A percentile compares a stretch with the other conserved stretches of the same genome.
Evolutionary conservation across 2,329 filamentous ascomycete species (phyloP).

Genomic region (Diaporthe citri): DNA sequence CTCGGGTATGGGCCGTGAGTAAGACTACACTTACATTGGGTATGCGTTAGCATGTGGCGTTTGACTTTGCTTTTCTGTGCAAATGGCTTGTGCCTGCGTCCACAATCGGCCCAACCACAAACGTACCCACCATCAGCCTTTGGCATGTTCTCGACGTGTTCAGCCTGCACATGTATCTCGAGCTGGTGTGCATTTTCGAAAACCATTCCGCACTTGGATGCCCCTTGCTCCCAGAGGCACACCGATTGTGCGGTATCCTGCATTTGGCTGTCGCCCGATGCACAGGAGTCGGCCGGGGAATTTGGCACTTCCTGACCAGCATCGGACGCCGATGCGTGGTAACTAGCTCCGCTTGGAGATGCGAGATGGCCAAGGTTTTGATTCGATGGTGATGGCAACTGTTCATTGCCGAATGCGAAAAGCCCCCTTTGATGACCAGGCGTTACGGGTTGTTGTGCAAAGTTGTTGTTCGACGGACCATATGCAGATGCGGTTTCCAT

Average conservation of each 20-base stretch:
- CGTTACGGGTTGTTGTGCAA: conserved; percentile 1
- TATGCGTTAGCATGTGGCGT: conserved; percentile 75
- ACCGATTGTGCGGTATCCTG: not conserved
- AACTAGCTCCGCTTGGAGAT: conserved; percentile 4
- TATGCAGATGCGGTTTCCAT: conserved; percentile 10
- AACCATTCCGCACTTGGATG: conserved; percentile 27
- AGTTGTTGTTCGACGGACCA: not conserved
- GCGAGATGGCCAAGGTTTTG: not conserved
- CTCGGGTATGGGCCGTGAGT: not conserved
- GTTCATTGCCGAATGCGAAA: not conserved
- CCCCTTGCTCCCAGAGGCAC: conserved; percentile 30
- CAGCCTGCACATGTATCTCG: conserved; percentile 31
- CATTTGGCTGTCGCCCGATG: conserved; percentile 4
- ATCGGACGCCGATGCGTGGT: not conserved
- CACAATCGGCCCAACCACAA: conserved; percentile 54
- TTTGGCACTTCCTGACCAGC: not conserved
- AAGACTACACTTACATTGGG: conserved; percentile 64
- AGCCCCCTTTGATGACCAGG: not conserved
- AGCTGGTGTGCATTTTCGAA: conserved; percentile 38
- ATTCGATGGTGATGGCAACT: not conserved
- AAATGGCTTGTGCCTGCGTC: conserved; percentile 60
- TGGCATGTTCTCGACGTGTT: conserved; percentile 38
- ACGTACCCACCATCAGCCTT: conserved; percentile 31
- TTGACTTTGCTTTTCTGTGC: conserved; percentile 73
- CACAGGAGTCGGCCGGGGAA: conserved; percentile 13